Conservation (phyloP, 495 filamentous ascomycete species). For the Aspergillus ostianus region DNA sequence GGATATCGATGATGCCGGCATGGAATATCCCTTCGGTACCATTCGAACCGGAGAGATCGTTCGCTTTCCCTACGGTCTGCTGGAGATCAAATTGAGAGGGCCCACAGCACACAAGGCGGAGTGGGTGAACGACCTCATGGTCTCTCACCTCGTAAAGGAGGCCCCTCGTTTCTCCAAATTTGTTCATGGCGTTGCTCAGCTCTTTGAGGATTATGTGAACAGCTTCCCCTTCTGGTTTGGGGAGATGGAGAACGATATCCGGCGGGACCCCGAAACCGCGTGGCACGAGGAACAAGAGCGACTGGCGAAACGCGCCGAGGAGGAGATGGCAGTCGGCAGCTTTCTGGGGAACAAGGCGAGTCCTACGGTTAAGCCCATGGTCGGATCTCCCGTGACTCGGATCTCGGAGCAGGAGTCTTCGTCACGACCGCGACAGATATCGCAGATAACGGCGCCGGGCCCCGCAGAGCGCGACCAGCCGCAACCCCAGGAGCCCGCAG, state of each 20-base stretch:
- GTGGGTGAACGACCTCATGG: slow-evolving; percentile 89
- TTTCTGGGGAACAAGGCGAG: slow-evolving; percentile 58
- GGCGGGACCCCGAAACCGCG: slow-evolving; percentile 84
- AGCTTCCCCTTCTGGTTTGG: slow-evolving; percentile 93
- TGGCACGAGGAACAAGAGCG: slow-evolving; percentile 89
- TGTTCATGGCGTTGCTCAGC: slow-evolving; percentile 82
- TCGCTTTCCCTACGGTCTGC: slow-evolving; percentile 84
- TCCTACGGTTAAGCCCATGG: slow-evolving; percentile 41
- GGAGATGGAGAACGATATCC: slow-evolving; percentile 87
- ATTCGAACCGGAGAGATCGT: slow-evolving; percentile 89
- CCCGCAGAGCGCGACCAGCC: slow-evolving; percentile 5
- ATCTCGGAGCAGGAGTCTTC: slow-evolving; percentile 25
- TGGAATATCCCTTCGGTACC: slow-evolving; percentile 80
- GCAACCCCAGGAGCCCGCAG: slow-evolving; percentile 4
- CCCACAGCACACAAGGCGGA: slow-evolving; percentile 64
- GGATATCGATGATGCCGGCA: slow-evolving; percentile 79
- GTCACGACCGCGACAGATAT: slow-evolving; percentile 22
- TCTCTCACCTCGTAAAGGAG: slow-evolving; percentile 86
- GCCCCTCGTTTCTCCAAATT: slow-evolving; percentile 94
- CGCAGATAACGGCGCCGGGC: slow-evolving; percentile 25
- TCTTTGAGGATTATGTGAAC: slow-evolving; percentile 97
- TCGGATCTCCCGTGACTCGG: slow-evolving; percentile 57
- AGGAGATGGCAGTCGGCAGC: slow-evolving; percentile 85
- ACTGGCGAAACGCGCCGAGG: slow-evolving; percentile 73
- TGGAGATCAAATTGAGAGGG: slow-evolving; percentile 90